A percentile compares a stretch with the other conserved stretches of the same genome.
Evolutionary conservation across 148 eudicot species (phyloP).

Genomic region (Dysphania ambrosioides): DNA sequence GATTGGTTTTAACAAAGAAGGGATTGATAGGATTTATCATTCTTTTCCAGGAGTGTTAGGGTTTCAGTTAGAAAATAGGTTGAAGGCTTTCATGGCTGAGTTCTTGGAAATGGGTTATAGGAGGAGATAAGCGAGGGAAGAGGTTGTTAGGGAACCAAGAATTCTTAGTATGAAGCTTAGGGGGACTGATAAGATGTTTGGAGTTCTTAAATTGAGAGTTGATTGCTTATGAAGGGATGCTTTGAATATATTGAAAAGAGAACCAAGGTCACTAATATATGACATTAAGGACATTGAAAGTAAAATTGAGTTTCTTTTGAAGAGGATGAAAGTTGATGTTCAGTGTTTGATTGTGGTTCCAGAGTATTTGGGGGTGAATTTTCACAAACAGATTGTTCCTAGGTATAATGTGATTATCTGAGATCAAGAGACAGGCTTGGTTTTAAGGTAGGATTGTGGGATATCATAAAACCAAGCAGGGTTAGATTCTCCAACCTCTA

Average conservation of each 20-base stretch:
- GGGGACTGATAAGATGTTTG: slow-evolving; percentile 63
- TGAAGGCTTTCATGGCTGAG: slow-evolving; percentile 68
- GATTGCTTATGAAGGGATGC: slow-evolving; percentile 81
- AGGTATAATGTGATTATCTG: slow-evolving; percentile 74
- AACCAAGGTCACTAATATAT: slow-evolving; percentile 66
- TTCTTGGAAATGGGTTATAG: slow-evolving; percentile 58
- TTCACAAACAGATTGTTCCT: slow-evolving; percentile 85
- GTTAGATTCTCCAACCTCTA: slow-evolving; percentile 70
- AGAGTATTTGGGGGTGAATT: slow-evolving; percentile 75
- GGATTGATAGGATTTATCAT: slow-evolving; percentile 34
- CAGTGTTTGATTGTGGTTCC: slow-evolving; percentile 74
- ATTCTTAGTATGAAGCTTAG: slow-evolving; percentile 66
- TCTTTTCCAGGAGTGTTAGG: slow-evolving; percentile 48
- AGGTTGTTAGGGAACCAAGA: slow-evolving; percentile 60
- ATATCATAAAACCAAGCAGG: slow-evolving; percentile 65
- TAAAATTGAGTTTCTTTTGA: slow-evolving; percentile 67
- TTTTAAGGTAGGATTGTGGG: slow-evolving; percentile 63
- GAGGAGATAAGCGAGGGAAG: slow-evolving; percentile 36
- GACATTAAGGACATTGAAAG: slow-evolving; percentile 56
- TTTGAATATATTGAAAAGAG: slow-evolving; percentile 62
- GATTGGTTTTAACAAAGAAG: slow-evolving; percentile 36
- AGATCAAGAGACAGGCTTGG: slow-evolving; percentile 75
- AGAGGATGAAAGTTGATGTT: slow-evolving; percentile 50
- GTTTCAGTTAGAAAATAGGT: slow-evolving; percentile 50
- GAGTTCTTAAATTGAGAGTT: slow-evolving; percentile 55